phyloP scores from a whole-genome alignment of 2,329 filamentous ascomycete genomes.

The Fusarium devonianum region DNA sequence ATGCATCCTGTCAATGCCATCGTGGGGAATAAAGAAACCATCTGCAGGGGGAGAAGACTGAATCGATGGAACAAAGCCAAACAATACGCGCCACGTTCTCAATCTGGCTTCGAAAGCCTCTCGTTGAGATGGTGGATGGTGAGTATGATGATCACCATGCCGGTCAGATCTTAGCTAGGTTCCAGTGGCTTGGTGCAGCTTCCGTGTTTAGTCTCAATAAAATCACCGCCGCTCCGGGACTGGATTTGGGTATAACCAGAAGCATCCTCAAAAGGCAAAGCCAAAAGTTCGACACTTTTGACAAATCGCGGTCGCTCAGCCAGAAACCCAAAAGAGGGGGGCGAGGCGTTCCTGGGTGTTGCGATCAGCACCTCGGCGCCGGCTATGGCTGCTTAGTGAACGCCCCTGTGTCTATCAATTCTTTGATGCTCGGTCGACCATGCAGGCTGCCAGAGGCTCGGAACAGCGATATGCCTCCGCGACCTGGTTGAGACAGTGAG shows the following conservation, averaged over 20 bases:
- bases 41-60: slow-evolving; percentile 22
- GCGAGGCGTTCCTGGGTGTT: too few relatives aligned
- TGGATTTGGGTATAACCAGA: slow-evolving; percentile 7
- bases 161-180: slow-evolving; percentile 9
- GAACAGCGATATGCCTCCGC: slow-evolving; percentile 30
- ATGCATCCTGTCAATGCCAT: neutral
- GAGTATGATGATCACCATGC: neutral
- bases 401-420: slow-evolving; percentile 26
- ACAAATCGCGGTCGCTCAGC: slow-evolving; percentile 10
- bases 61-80: slow-evolving; percentile 4
- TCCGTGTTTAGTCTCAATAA: slow-evolving; percentile 14
- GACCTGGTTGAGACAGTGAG: slow-evolving; percentile 38
- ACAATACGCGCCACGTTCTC: slow-evolving; percentile 17
- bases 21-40: slow-evolving; percentile 19
- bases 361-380: slow-evolving; percentile 15
- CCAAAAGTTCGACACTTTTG: neutral
- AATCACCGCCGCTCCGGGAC: slow-evolving; percentile 16
- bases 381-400: slow-evolving; percentile 15
- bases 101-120: neutral
- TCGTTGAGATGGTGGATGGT: neutral
- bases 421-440: slow-evolving; percentile 23
- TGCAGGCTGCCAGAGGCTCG: slow-evolving; percentile 11
- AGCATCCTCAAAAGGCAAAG: too few relatives aligned
- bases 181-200: slow-evolving; percentile 21
- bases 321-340: too few relatives aligned